These are phyloP conservation scores for Nannochloris sp. DNA, from an alignment of 139 green algal species.

Conservation along the genomic window DNA sequence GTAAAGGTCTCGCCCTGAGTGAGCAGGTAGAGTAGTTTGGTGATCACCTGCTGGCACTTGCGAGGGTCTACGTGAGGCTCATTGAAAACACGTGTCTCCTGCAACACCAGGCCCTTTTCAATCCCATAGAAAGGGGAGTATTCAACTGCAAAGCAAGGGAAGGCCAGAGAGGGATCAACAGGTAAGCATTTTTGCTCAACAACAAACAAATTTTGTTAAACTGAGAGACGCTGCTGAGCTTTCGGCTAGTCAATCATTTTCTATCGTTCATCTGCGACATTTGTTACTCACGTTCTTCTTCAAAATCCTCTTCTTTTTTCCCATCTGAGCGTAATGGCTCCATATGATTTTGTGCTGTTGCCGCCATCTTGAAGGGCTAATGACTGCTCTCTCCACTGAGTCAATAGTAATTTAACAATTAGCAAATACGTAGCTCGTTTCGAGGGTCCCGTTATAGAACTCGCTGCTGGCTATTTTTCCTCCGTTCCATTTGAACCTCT, in stretches of 20 bases:
- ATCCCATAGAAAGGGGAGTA: constrained; percentile 99
- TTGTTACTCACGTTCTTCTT: constrained; percentile 79
- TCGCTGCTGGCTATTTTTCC: too few species aligned
- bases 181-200: too few species aligned
- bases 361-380: constrained; percentile 17
- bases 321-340: constrained; percentile 52
- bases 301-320: constrained; percentile 86
- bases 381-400: too few species aligned
- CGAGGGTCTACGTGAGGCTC: constrained; percentile 88
- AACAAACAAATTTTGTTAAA: too few species aligned
- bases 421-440: too few species aligned
- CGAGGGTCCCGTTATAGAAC: too few species aligned
- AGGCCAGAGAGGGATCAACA: too few species aligned
- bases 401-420: too few species aligned
- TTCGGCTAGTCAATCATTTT: too few species aligned
- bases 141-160: constrained; percentile 84
- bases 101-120: constrained; percentile 96
- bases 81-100: constrained; percentile 95
- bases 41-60: constrained; percentile 96
- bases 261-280: too few species aligned
- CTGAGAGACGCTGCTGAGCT: too few species aligned
- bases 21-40: constrained; percentile 97
- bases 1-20: constrained; percentile 97
- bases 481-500: too few species aligned
- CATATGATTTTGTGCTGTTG: constrained; percentile 32